Conservation (phyloP, 768 basidiomycete genomes). For the Rhodotorula babjevae region DNA sequence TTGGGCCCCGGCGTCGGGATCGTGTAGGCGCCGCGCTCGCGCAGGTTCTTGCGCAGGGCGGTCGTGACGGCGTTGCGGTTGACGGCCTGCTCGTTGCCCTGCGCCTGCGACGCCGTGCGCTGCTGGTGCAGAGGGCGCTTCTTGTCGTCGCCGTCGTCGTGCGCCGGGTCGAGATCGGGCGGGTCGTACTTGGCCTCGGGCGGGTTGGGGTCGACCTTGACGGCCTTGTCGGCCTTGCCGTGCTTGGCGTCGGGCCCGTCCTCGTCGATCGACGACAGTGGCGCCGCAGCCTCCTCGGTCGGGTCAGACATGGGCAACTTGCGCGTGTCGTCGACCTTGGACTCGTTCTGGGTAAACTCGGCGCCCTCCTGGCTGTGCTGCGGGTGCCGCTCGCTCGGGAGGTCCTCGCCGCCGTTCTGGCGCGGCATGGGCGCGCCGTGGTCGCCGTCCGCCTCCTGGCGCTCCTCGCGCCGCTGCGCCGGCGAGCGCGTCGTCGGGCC, state of each 20-base stretch:
- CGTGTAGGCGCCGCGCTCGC: conserved; percentile 44
- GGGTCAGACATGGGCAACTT: conserved; percentile 9
- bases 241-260: not conserved
- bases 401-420: not conserved
- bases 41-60: conserved; percentile 49
- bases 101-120: not conserved
- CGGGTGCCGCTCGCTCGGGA: conserved; percentile 7
- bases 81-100: conserved; percentile 28
- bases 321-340: conserved; percentile 28
- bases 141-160: not conserved
- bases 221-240: not conserved
- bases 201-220: conserved; percentile 11
- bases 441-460: conserved; percentile 4
- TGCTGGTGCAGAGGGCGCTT: not conserved
- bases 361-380: conserved; percentile 24
- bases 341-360: conserved; percentile 7
- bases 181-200: conserved; percentile 1
- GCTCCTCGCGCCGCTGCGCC: conserved; percentile 9
- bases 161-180: conserved; percentile 22
- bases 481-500: conserved; percentile 1
- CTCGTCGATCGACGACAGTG: conserved; percentile 19
- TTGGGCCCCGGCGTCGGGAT: conserved; percentile 64
- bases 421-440: conserved; percentile 4
- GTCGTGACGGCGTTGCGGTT: conserved; percentile 26
- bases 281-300: not conserved